Evolutionary conservation across 2,329 filamentous ascomycete species (phyloP).

Genomic region (Albophoma yamanashiensis): DNA sequence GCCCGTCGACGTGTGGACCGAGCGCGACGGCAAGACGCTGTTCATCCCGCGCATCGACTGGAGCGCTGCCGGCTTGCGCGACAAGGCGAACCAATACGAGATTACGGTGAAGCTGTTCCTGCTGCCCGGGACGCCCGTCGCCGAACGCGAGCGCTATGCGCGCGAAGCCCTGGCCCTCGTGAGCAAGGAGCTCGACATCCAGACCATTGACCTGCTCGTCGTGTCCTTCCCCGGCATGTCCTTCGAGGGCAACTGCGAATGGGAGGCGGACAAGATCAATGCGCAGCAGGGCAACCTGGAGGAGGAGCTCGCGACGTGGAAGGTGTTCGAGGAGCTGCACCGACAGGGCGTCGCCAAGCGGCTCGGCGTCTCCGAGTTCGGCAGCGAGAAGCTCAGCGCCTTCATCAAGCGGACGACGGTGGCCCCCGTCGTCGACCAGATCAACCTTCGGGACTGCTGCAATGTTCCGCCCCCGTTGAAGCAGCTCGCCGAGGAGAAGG

Average conservation of each 20-base stretch:
- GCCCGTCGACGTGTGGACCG: constrained; percentile 54
- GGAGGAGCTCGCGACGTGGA: constrained; percentile 59
- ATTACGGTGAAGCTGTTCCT: constrained; percentile 96
- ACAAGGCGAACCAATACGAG: constrained; percentile 79
- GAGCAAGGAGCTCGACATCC: constrained; percentile 64
- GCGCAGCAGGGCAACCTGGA: constrained; percentile 53
- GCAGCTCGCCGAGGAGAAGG: constrained; percentile 68
- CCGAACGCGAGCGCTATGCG: constrained; percentile 58
- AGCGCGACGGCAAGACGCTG: constrained; percentile 45
- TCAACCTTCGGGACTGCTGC: constrained; percentile 93
- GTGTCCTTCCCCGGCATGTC: constrained; percentile 87
- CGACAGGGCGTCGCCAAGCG: constrained; percentile 59
- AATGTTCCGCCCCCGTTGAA: constrained; percentile 84
- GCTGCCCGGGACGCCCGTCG: constrained; percentile 58
- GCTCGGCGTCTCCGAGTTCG: constrained; percentile 86
- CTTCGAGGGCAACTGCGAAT: constrained; percentile 88
- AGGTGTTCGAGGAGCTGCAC: constrained; percentile 63
- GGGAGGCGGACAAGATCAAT: constrained; percentile 55
- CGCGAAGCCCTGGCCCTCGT: constrained; percentile 72
- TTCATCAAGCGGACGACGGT: constrained; percentile 64
- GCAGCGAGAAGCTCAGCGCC: constrained; percentile 66
- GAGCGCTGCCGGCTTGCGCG: constrained; percentile 58
- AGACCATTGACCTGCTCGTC: constrained; percentile 76
- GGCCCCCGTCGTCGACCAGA: constrained; percentile 80
- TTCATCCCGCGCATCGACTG: constrained; percentile 74